Evolutionary conservation across 306 rosid genomes (phyloP).

Genomic region (Trichosanthes cucumerina): DNA sequence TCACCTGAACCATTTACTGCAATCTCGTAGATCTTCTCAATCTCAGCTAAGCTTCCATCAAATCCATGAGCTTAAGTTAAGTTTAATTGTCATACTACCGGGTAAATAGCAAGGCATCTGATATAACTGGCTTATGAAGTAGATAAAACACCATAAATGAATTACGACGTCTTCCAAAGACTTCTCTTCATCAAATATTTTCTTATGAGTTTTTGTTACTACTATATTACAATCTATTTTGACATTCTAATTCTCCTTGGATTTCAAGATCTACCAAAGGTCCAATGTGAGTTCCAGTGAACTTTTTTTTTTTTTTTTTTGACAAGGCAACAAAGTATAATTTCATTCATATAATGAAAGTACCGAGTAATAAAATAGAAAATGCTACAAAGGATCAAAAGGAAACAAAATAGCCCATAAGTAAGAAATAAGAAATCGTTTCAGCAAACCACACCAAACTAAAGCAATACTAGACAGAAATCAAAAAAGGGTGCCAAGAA

Average conservation of each 20-base stretch:
- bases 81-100: constrained; percentile 44
- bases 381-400: too few species aligned
- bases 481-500: too few species aligned
- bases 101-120: constrained; percentile 34
- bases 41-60: constrained; percentile 97
- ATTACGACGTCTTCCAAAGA: neutral
- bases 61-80: constrained; percentile 59
- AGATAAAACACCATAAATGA: neutral
- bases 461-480: too few species aligned
- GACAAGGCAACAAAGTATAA: too few species aligned
- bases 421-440: too few species aligned
- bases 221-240: neutral
- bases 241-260: neutral
- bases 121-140: constrained; percentile 23
- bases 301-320: too few species aligned
- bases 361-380: too few species aligned
- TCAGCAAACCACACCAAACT: too few species aligned
- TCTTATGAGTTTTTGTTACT: neutral
- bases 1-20: constrained; percentile 75
- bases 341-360: too few species aligned
- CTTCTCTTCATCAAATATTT: neutral
- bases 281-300: neutral
- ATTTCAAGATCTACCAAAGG: neutral
- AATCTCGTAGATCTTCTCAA: constrained; percentile 77
- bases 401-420: too few species aligned